Conservation (phyloP, 1,284 basidiomycete genomes). For the Papiliotrema nemorosa region DNA sequence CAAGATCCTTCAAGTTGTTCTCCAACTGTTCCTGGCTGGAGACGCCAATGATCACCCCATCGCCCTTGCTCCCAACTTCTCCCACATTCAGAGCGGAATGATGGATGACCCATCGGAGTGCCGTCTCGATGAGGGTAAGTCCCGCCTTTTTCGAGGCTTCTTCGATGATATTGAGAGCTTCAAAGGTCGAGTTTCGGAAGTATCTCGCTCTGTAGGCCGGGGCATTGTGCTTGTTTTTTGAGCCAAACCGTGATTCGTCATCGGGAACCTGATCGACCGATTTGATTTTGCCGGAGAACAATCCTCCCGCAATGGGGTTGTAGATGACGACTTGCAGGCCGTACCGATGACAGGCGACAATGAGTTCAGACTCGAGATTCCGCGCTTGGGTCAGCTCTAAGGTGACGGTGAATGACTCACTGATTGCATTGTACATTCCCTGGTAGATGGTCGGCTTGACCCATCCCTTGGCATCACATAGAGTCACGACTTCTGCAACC, state of each 20-base stretch:
- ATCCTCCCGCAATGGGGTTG: conserved; percentile 56
- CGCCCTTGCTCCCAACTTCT: conserved; percentile 10
- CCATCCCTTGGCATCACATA: conserved; percentile 25
- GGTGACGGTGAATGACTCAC: conserved; percentile 8
- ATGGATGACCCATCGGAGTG: conserved; percentile 43
- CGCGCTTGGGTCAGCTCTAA: conserved; percentile 11
- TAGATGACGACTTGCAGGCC: conserved; percentile 57
- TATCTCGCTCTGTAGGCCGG: conserved; percentile 50
- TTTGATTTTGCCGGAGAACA: conserved; percentile 54
- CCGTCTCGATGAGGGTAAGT: conserved; percentile 38
- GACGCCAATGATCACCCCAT: conserved; percentile 45
- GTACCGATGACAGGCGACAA: conserved; percentile 59
- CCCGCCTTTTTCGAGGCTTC: conserved; percentile 47
- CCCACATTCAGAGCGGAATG: conserved; percentile 50
- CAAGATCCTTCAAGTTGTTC: conserved; percentile 43
- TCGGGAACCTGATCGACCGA: conserved; percentile 34
- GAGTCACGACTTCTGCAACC: conserved; percentile 52
- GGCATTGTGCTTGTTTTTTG: conserved; percentile 31
- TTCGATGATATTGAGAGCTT: conserved; percentile 53
- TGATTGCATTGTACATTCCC: conserved; percentile 53
- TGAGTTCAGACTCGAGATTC: conserved; percentile 59
- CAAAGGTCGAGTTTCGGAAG: conserved; percentile 53
- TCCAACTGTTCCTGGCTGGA: conserved; percentile 37
- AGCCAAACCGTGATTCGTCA: conserved; percentile 23
- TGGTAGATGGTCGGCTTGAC: conserved; percentile 63